These are phyloP conservation scores for Aureobasidium melanogenum DNA, from an alignment of 2,329 filamentous ascomycete genomes.

Conservation along the genomic window DNA sequence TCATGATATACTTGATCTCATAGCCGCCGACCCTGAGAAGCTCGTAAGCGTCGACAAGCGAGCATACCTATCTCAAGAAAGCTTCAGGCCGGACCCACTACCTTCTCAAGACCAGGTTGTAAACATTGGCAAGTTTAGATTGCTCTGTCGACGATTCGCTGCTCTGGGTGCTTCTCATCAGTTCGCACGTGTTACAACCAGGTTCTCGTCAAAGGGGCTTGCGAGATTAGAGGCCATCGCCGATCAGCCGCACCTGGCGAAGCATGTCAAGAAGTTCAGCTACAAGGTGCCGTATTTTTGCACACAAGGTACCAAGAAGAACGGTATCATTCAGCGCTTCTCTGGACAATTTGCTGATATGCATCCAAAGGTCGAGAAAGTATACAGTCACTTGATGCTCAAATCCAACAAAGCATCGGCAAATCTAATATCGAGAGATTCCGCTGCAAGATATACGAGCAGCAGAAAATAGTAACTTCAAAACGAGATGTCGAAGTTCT, in stretches of 20 bases:
- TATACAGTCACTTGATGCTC: slow-evolving; percentile 15
- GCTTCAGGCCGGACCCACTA: slow-evolving; percentile 37
- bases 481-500: slow-evolving; percentile 45
- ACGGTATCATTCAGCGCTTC: background rate
- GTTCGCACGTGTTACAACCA: slow-evolving; percentile 43
- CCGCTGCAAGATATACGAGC: slow-evolving; percentile 39
- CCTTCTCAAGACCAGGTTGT: slow-evolving; percentile 34
- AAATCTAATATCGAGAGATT: slow-evolving; percentile 32
- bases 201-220: slow-evolving; percentile 43
- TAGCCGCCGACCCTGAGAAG: slow-evolving; percentile 44
- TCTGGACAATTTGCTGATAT: background rate
- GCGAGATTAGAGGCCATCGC: slow-evolving; percentile 41
- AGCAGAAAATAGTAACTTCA: slow-evolving; percentile 41
- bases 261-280: slow-evolving; percentile 50
- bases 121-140: slow-evolving; percentile 38
- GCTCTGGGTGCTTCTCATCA: slow-evolving; percentile 43
- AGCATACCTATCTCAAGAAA: slow-evolving; percentile 44
- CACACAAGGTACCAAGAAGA: slow-evolving; percentile 36
- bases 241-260: slow-evolving; percentile 40
- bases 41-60: slow-evolving; percentile 41
- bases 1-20: slow-evolving; percentile 41
- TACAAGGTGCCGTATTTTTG: slow-evolving; percentile 54
- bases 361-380: background rate
- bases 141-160: slow-evolving; percentile 42
- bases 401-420: slow-evolving; percentile 19